These are phyloP conservation scores for Aspergillus vadensis DNA, from an alignment of 2,329 filamentous ascomycete species.

Conservation along the genomic window DNA sequence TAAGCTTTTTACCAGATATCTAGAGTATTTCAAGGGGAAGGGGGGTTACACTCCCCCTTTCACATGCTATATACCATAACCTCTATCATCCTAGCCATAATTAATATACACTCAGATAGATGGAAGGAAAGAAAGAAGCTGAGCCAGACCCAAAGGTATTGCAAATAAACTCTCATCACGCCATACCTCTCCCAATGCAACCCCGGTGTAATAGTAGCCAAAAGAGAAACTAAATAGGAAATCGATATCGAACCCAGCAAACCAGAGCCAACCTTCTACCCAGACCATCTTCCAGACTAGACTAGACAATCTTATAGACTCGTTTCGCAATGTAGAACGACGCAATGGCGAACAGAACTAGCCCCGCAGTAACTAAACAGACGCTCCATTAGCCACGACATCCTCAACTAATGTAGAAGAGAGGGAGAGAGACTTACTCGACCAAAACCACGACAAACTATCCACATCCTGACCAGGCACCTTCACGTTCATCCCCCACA, in stretches of 20 bases:
- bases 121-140: too few species aligned
- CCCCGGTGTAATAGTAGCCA: too few species aligned
- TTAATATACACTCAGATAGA: too few species aligned
- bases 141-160: too few species aligned
- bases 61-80: too few species aligned
- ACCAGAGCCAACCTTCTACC: not conserved
- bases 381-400: constrained; percentile 6
- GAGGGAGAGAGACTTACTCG: constrained; percentile 40
- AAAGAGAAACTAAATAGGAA: not conserved
- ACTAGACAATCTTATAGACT: constrained; percentile 74
- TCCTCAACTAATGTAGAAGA: constrained; percentile 1
- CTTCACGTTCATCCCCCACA: constrained; percentile 99
- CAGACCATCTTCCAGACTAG: not conserved
- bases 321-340: constrained; percentile 84
- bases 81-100: too few species aligned
- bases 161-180: too few species aligned
- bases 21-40: too few species aligned
- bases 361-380: constrained; percentile 63
- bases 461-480: constrained; percentile 89
- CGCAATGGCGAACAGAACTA: constrained; percentile 74
- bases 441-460: constrained; percentile 74
- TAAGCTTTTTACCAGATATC: too few species aligned
- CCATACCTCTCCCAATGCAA: too few species aligned
- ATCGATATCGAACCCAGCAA: not conserved
- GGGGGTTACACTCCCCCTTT: too few species aligned